phyloP scores from a whole-genome alignment of 257 asterid genomes.

The Solanum chmielewskii region DNA sequence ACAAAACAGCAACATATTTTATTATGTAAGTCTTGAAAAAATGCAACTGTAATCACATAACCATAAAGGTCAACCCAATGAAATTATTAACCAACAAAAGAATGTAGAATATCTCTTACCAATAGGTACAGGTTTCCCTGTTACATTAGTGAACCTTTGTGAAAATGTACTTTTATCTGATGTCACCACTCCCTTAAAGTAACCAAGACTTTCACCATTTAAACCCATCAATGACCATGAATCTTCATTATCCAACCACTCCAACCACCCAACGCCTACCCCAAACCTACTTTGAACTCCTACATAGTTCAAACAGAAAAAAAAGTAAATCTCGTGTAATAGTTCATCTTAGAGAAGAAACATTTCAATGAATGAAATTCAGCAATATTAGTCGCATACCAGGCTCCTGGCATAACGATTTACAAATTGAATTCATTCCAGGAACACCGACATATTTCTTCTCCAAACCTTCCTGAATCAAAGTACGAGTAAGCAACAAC shows the following conservation, averaged over 20 bases:
- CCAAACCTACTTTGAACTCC: slow-evolving; percentile 74
- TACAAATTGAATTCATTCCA: slow-evolving; percentile 87
- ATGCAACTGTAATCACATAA: not conserved
- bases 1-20: not conserved
- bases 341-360: not conserved
- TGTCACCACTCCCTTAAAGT: slow-evolving; percentile 67
- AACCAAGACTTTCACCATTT: slow-evolving; percentile 63
- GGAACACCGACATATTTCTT: slow-evolving; percentile 78
- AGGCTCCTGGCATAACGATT: slow-evolving; percentile 59
- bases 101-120: slow-evolving; percentile 28
- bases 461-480: slow-evolving; percentile 45
- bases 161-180: slow-evolving; percentile 62
- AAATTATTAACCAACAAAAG: not conserved
- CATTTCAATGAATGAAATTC: not conserved
- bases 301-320: slow-evolving; percentile 3
- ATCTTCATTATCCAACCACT: slow-evolving; percentile 55
- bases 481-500: slow-evolving; percentile 8
- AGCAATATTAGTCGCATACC: slow-evolving; percentile 30
- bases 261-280: slow-evolving; percentile 49
- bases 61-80: not conserved
- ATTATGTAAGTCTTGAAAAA: not conserved
- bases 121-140: slow-evolving; percentile 69
- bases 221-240: slow-evolving; percentile 62
- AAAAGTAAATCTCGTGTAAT: not conserved
- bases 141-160: slow-evolving; percentile 50